These are phyloP conservation scores for Vitrella brassicaformis DNA, from an alignment of 73 alveolate species.

Conservation along the genomic window DNA sequence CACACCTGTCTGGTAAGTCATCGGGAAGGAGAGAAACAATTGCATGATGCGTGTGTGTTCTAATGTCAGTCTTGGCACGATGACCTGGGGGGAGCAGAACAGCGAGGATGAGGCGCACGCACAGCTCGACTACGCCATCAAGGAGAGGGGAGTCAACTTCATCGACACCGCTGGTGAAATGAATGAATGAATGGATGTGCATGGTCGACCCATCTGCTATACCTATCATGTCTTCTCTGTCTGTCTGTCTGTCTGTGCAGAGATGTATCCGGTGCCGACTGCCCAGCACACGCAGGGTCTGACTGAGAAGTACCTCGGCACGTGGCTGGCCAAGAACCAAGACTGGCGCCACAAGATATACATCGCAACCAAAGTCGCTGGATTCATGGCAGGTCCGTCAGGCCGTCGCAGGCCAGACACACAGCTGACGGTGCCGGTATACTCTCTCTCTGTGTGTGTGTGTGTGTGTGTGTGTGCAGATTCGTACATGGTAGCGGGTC, in stretches of 20 bases:
- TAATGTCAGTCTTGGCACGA: slow-evolving; percentile 24
- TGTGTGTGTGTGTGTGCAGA: neutral
- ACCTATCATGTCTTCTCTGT: too few species aligned
- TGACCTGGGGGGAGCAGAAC: slow-evolving; percentile 40
- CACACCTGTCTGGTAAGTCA: neutral
- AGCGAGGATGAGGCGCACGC: slow-evolving; percentile 25
- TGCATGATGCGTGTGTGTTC: slow-evolving; percentile 3
- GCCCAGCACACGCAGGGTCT: neutral
- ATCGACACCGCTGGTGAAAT: neutral
- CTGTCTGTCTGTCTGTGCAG: slow-evolving; percentile 5
- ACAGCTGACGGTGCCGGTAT: neutral
- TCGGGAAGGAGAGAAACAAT: neutral
- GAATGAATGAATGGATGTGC: too few species aligned
- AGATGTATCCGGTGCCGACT: slow-evolving; percentile 34
- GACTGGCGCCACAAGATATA: slow-evolving; percentile 6
- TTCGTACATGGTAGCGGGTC: neutral
- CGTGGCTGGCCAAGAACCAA: slow-evolving; percentile 12
- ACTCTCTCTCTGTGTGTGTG: neutral
- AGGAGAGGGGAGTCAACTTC: neutral
- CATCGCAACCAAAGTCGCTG: neutral
- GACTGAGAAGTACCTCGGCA: slow-evolving; percentile 29
- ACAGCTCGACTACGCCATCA: slow-evolving; percentile 24
- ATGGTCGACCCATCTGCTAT: too few species aligned
- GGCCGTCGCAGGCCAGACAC: neutral
- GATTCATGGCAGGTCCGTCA: too few species aligned